phyloP scores from a whole-genome alignment of 2,329 filamentous ascomycete genomes.

The Xylariomycetidae sp. region DNA sequence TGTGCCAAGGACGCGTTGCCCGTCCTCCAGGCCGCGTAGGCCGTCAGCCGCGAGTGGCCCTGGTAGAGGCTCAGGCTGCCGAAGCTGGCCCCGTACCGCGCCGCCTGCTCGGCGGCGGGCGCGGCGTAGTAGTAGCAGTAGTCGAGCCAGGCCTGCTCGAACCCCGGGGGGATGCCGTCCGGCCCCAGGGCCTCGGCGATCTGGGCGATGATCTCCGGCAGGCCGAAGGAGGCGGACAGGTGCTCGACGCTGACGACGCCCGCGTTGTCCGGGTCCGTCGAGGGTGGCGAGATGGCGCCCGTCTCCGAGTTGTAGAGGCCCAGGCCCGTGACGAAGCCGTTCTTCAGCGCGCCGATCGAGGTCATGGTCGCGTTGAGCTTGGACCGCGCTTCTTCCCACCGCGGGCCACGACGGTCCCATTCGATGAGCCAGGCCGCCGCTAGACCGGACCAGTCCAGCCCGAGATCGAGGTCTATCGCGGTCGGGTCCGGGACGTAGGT shows the following conservation, averaged over 20 bases:
- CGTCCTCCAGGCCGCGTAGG: slow-evolving; percentile 42
- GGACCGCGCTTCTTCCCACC: slow-evolving; percentile 46
- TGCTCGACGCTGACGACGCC: slow-evolving; percentile 51
- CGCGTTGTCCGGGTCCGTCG: slow-evolving; percentile 45
- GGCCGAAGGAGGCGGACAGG: slow-evolving; percentile 53
- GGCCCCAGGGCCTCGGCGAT: slow-evolving; percentile 42
- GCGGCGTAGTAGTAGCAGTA: slow-evolving; percentile 57
- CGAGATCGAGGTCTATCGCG: slow-evolving; percentile 46
- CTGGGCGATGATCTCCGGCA: slow-evolving; percentile 54
- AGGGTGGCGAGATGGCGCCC: slow-evolving; percentile 47
- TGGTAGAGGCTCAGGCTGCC: slow-evolving; percentile 45
- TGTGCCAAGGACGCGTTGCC: slow-evolving; percentile 43
- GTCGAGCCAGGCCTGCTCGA: slow-evolving; percentile 52
- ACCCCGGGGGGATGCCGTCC: slow-evolving; percentile 39
- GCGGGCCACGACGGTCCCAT: slow-evolving; percentile 51
- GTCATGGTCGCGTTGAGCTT: slow-evolving; percentile 45
- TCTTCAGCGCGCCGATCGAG: slow-evolving; percentile 50
- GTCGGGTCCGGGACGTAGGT: slow-evolving; percentile 40
- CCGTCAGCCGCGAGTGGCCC: slow-evolving; percentile 54
- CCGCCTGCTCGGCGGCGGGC: slow-evolving; percentile 41
- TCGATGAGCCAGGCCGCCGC: slow-evolving; percentile 55
- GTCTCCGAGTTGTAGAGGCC: slow-evolving; percentile 46
- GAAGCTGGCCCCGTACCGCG: slow-evolving; percentile 48
- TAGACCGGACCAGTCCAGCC: slow-evolving; percentile 55
- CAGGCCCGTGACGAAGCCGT: slow-evolving; percentile 55